Base-by-base conservation (phyloP, 2,329 filamentous ascomycete species). In the Orbilia quercus region DNA sequence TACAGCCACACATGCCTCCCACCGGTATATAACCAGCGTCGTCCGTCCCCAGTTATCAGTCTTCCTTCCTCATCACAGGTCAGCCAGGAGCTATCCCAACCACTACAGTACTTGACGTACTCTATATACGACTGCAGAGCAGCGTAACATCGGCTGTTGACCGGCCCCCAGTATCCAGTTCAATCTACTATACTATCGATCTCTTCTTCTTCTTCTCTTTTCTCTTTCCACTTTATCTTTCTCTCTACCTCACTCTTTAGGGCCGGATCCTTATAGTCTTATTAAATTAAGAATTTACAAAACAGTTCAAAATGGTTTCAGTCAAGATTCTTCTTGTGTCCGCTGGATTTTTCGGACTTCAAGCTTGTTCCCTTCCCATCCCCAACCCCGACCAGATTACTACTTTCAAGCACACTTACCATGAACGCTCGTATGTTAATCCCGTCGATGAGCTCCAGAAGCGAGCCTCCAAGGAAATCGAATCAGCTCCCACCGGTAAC, bases 141-240 rank as follows among this genome's bases (percentile, higher is more conserved):
- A 66, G 62, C 62, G 62, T 66, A 58, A 66, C 51, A 66, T 9
- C 51, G 63, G 63, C 63, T 67, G 63, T 67, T 67, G 63, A 67
- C 12, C 63, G 45, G 63, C 45, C 62, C 53, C 40, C 44, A 14
- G 36, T 42, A 44, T 28, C 38, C 38, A 57, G n/a, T 44, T 57
- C 14, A 53, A 53, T 38, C 16, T 14, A 51, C 28, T 51, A 16
- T 40, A 38, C 20, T 12, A 20, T 23, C 16, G n/a, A n/a, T 34
- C 28, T 23, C 9, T 18, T 36, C n/a, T 20, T 12, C 25, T 53
- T 53, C 20, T 3, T 28, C 9, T 54, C 40, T 31, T 38, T 58
- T 23, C 36, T 59, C 47, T 50, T 36, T 18, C 48, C 45, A 34
- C 22, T 20, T n/a, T n/a, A n/a, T n/a, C n/a, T n/a, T n/a, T 22